Evolutionary conservation across 1,284 basidiomycete genomes (phyloP).

Genomic region (Cutaneotrichosporon sp.): DNA sequence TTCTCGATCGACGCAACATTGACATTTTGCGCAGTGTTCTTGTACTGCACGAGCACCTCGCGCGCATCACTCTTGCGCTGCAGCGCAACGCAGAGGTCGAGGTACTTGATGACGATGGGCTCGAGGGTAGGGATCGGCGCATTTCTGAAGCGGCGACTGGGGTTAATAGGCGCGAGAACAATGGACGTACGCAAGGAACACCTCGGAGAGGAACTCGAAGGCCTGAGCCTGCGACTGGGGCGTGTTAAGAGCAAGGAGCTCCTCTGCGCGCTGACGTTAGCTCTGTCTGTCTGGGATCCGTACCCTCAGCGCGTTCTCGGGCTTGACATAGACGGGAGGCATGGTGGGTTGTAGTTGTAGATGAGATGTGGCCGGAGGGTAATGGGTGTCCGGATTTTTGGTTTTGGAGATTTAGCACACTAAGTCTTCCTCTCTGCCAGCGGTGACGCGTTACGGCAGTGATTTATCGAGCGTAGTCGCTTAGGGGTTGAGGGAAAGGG

Average conservation of each 20-base stretch:
- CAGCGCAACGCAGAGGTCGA: conserved; percentile 95
- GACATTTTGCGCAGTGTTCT: conserved; percentile 92
- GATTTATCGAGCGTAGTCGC: conserved; percentile 44
- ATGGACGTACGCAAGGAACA: conserved; percentile 50
- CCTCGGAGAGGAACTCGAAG: conserved; percentile 52
- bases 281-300: conserved; percentile 10
- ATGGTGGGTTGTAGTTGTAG: conserved; percentile 30
- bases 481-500: conserved; percentile 13
- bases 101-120: conserved; percentile 80
- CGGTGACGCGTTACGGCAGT: conserved; percentile 23
- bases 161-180: conserved; percentile 2
- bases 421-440: conserved; percentile 40
- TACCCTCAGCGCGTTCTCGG: conserved; percentile 55
- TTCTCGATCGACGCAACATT: conserved; percentile 88
- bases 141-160: conserved; percentile 81
- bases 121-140: conserved; percentile 87
- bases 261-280: conserved; percentile 48
- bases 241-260: conserved; percentile 52
- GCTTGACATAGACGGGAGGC: conserved; percentile 53
- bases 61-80: conserved; percentile 91
- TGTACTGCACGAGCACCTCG: conserved; percentile 88
- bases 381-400: conserved; percentile 14
- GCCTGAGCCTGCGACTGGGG: conserved; percentile 52
- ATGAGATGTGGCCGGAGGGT: conserved; percentile 6
- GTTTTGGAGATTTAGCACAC: conserved; percentile 25